Evolutionary conservation across 352 stramenopile genomes (phyloP).

Genomic region (Blastocystis sp.): DNA sequence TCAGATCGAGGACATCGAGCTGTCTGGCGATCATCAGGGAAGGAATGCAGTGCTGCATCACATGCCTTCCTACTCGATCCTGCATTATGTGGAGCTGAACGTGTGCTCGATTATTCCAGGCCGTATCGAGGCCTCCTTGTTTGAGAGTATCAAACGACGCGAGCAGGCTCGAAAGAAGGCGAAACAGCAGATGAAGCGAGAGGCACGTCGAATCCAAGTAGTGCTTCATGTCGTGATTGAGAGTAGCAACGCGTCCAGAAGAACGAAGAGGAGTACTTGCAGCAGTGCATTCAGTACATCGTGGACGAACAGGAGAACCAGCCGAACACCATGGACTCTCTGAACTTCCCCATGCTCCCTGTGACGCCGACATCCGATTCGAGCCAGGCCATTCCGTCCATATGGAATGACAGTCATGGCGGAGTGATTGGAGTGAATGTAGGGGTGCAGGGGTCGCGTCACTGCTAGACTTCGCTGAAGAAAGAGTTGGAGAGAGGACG

Average conservation of each 20-base stretch:
- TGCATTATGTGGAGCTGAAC: neutral
- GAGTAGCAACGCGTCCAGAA: neutral
- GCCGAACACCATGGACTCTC: neutral
- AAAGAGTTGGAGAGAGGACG: neutral
- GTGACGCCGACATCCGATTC: neutral
- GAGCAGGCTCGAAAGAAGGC: neutral
- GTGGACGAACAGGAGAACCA: neutral
- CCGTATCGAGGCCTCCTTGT: neutral
- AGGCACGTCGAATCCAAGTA: neutral
- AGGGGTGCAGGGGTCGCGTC: too few species aligned
- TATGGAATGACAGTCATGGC: neutral
- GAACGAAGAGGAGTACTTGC: neutral
- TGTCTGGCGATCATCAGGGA: neutral
- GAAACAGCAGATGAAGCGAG: neutral
- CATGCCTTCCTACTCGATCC: neutral
- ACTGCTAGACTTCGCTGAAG: neutral
- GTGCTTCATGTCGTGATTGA: neutral
- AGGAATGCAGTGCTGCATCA: neutral
- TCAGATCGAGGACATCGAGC: neutral
- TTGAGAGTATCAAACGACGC: neutral
- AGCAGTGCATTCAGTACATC: neutral
- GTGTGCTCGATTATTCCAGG: neutral
- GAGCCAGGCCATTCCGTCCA: neutral
- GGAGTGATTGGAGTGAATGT: slow-evolving; percentile 36
- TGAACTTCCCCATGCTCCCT: neutral